These are phyloP conservation scores for Sarocladium kiliense DNA, from an alignment of 2,329 filamentous ascomycete species.

Conservation along the genomic window DNA sequence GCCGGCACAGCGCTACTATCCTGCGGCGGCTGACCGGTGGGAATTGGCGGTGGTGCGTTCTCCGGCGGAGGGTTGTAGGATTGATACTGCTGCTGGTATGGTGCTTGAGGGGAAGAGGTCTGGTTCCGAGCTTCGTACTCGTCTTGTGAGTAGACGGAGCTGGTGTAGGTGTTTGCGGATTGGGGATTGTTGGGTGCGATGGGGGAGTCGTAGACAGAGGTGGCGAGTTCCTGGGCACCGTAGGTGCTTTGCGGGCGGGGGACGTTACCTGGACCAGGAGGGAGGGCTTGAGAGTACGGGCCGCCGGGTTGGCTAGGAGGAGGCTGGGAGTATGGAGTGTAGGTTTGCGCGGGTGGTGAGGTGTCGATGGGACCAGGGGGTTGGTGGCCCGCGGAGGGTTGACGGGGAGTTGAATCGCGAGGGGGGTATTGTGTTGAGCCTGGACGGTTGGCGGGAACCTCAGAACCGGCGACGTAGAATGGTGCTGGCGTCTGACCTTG, in stretches of 20 bases:
- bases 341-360: constrained; percentile 40
- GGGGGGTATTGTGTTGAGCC: constrained; percentile 42
- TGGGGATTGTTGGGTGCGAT: constrained; percentile 48
- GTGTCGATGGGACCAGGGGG: constrained; percentile 47
- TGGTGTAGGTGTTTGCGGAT: constrained; percentile 38
- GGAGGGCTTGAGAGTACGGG: constrained; percentile 41
- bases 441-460: constrained; percentile 39
- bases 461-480: constrained; percentile 61
- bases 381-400: constrained; percentile 40
- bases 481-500: constrained; percentile 48
- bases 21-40: constrained; percentile 27
- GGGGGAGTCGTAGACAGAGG: constrained; percentile 72
- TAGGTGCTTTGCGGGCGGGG: constrained; percentile 64
- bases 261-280: constrained; percentile 16
- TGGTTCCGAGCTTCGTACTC: constrained; percentile 29
- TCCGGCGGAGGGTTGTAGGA: constrained; percentile 32
- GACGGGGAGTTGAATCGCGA: constrained; percentile 44
- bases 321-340: constrained; percentile 39
- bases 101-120: background rate
- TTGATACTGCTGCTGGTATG: constrained; percentile 32
- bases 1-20: constrained; percentile 31
- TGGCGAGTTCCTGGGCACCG: constrained; percentile 72
- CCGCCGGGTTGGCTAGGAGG: constrained; percentile 19
- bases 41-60: constrained; percentile 36
- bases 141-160: constrained; percentile 44